phyloP scores from a whole-genome alignment of 352 stramenopile species.

The Phytopythium sindhum region DNA sequence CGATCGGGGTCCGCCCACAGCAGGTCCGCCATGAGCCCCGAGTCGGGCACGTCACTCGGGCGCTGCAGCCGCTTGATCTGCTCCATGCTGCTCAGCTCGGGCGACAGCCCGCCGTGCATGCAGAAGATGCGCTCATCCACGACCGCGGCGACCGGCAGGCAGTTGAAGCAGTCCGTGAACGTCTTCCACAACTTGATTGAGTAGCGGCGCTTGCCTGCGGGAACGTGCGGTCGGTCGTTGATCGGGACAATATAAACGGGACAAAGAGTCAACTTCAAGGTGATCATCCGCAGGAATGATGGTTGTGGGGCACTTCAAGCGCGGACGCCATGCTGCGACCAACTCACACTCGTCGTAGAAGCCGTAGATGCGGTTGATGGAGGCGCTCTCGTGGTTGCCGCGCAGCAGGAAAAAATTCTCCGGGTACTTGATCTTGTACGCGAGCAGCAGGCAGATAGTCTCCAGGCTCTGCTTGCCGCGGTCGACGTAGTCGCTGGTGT shows the following conservation, averaged over 20 bases:
- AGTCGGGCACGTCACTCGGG: constrained; percentile 89
- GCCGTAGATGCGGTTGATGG: constrained; percentile 84
- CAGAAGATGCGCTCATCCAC: constrained; percentile 99
- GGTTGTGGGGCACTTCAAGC: not conserved
- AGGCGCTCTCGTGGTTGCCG: constrained; percentile 75
- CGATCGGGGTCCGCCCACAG: constrained; percentile 98
- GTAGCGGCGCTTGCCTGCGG: constrained; percentile 34
- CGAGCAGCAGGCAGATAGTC: constrained; percentile 78
- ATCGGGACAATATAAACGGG: not conserved
- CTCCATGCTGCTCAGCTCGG: constrained; percentile 89
- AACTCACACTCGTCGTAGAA: constrained; percentile 70
- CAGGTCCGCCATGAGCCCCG: constrained; percentile 95
- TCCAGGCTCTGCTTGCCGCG: constrained; percentile 86
- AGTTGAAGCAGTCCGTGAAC: constrained; percentile 93
- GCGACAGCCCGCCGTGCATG: constrained; percentile 97
- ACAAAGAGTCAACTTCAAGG: constrained; percentile 1
- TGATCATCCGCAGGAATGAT: not conserved
- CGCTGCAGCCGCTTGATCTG: constrained; percentile 95
- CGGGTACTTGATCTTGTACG: constrained; percentile 87
- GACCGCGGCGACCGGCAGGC: constrained; percentile 94
- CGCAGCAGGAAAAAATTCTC: constrained; percentile 82
- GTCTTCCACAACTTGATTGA: constrained; percentile 99
- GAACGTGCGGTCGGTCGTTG: not conserved
- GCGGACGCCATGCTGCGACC: not conserved
- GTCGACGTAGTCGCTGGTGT: constrained; percentile 67